Base-by-base conservation (phyloP, 495 filamentous ascomycete genomes). In the Talaromyces nanjingensis region DNA sequence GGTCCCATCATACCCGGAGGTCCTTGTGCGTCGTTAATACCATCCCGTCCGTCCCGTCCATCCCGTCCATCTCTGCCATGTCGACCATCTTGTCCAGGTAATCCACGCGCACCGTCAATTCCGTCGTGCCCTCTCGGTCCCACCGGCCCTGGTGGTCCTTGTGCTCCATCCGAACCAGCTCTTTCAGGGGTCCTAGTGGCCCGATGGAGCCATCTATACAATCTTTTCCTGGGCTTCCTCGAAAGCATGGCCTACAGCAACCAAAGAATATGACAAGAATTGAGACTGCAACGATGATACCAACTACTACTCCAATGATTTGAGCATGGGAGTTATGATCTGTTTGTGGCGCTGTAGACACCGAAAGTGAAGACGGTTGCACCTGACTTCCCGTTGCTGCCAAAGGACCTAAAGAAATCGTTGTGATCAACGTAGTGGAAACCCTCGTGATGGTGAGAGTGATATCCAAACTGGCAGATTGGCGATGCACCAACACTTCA, bases 301-400 rank as follows among this genome's bases (percentile, higher is more conserved):
- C 57, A 42, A 60, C 57, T 60, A 39, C 57, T 22, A 60, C 57
- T 60, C 34, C 34, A 20, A 60, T 60, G 6, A 60, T 39, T 60
- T 60, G 57, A 60, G 57, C 57, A 39, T 60, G 34, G 25, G 57
- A 60, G 31, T 12, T 60, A 60, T 60, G 57, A 42, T 42, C 16
- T 22, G 33, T 31, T 16, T 18, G n/a, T 42, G 34, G 33, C 39
- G 34, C 57, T 6, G 16, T 60, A 37, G 33, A 60, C 33, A 60
- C 24, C 18, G 57, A 22, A 60, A 42, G 18, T 60, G 57, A 31
- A 60, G 27, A 29, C 27, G 27, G 58, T 60, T 60, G 58, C 9
- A 60, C 58, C 33, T 60, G 58, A 25, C 31, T 60, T 60, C 12
- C 34, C 5, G 57, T 60, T 25, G 58, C 45, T 39, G 58, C 58